These are phyloP conservation scores for Margaritispora aquatica DNA, from an alignment of 495 filamentous ascomycete species.

Conservation along the genomic window DNA sequence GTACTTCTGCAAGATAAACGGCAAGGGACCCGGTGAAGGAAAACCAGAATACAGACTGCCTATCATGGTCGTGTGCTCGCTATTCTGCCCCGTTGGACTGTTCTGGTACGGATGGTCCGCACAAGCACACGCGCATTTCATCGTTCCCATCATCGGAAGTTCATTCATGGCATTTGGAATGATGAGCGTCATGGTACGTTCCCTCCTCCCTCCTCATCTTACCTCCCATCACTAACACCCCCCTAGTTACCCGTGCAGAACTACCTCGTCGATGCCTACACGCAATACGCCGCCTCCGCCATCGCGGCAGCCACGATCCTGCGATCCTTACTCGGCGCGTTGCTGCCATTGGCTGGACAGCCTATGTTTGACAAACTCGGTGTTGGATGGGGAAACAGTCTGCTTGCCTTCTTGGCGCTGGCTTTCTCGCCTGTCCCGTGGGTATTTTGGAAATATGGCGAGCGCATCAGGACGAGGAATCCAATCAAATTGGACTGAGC, in stretches of 20 bases:
- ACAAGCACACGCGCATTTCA: constrained; percentile 58
- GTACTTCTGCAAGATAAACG: constrained; percentile 33
- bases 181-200: constrained; percentile 1
- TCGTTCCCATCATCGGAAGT: constrained; percentile 65
- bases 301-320: constrained; percentile 1
- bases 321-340: not conserved
- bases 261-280: constrained; percentile 52
- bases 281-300: constrained; percentile 3
- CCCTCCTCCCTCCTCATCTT: not conserved
- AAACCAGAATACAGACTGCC: constrained; percentile 64
- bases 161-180: constrained; percentile 5
- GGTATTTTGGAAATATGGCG: constrained; percentile 9
- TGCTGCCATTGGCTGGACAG: constrained; percentile 2
- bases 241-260: constrained; percentile 21
- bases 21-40: not conserved
- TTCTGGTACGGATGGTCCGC: constrained; percentile 71
- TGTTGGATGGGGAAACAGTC: constrained; percentile 3
- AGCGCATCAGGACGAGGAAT: not conserved
- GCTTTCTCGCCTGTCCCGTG: constrained; percentile 3
- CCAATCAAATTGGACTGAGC: not conserved
- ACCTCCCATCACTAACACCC: not conserved
- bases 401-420: constrained; percentile 8
- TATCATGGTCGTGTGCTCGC: constrained; percentile 50
- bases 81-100: constrained; percentile 58
- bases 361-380: constrained; percentile 3